A percentile compares a stretch with the other conserved stretches of the same genome.
Conservation (phyloP, 331 rosid species). For the Rosa hybrid region DNA sequence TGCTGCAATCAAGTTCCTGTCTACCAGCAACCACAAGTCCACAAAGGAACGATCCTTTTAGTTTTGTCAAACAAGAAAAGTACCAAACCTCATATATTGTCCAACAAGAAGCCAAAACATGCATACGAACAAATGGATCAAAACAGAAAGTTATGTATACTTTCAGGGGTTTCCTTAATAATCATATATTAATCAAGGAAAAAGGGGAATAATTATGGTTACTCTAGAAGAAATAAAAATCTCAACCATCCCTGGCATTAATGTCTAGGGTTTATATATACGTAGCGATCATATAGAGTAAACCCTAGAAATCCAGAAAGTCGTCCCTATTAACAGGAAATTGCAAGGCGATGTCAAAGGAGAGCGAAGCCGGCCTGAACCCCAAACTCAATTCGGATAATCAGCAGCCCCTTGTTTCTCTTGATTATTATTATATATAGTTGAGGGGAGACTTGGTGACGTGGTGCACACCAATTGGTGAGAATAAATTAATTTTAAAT, state of each 20-base stretch:
- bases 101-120: constrained; percentile 15
- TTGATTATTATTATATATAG: too few relatives aligned
- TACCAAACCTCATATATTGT: constrained; percentile 2
- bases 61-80: constrained; percentile 22
- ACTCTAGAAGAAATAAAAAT: neutral
- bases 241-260: neutral
- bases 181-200: neutral
- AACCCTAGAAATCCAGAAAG: neutral
- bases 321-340: neutral
- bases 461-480: neutral
- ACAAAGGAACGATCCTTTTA: neutral
- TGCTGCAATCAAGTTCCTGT: neutral
- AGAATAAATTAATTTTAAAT: too few relatives aligned
- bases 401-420: too few relatives aligned
- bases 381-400: too few relatives aligned
- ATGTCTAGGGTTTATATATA: too few relatives aligned
- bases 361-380: neutral
- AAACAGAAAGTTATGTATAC: constrained; percentile 3
- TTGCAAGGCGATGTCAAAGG: neutral
- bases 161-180: constrained; percentile 6
- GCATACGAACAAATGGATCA: constrained; percentile 2
- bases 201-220: neutral
- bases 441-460: too few relatives aligned
- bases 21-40: constrained; percentile 8
- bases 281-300: neutral